Evolutionary conservation across 78 protist species (phyloP), one percentile per base, ranked within the genome.

Genomic region (Dictyostelium capitatum): DNA sequence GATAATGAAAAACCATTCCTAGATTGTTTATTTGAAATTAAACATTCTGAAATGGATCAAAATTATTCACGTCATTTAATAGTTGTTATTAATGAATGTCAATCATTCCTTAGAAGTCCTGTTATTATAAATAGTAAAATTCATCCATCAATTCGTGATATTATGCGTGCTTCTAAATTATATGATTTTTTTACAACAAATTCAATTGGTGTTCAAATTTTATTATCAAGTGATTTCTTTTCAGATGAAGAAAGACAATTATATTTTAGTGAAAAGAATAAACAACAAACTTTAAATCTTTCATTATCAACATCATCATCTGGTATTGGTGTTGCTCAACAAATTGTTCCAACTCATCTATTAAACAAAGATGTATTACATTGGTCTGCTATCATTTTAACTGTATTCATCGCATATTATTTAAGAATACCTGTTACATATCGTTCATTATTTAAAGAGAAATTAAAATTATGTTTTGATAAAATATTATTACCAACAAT

Each of bases 71-170:
- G 30, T 20, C 57, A 77, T 77, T 50, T 77, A 77, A 43, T 25
- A 8, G 9, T 9, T 0, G 47, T 77, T 0, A 77, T 77, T 5
- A 77, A n/a, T 25, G 57, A 28, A 77, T 50, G 82, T 77, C 82
- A 77, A 77, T n/a, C n/a, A 9, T 77, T 77, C 30, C 30, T 77
- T 10, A 77, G 82, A 77, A 77, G 28, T 25, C 46, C 46, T 28
- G 5, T 50, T 1, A 77, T 77, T 17, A 50, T 28, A 0, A 43
- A 77, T 50, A 50, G 77, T 54, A 56, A 74, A 41, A 81, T 89
- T 25, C 74, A 59, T 84, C 91, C 77, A 15, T 48, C 84, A 14
- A 89, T 89, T 37, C 91, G 93, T 32, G 93, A 89, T 25, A 37
- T 89, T 25, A 32, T 89, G 91, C 23, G 93, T 28, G 47, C 46